Conservation (phyloP, 2,329 filamentous ascomycete species). For the Colletotrichum godetiae region DNA sequence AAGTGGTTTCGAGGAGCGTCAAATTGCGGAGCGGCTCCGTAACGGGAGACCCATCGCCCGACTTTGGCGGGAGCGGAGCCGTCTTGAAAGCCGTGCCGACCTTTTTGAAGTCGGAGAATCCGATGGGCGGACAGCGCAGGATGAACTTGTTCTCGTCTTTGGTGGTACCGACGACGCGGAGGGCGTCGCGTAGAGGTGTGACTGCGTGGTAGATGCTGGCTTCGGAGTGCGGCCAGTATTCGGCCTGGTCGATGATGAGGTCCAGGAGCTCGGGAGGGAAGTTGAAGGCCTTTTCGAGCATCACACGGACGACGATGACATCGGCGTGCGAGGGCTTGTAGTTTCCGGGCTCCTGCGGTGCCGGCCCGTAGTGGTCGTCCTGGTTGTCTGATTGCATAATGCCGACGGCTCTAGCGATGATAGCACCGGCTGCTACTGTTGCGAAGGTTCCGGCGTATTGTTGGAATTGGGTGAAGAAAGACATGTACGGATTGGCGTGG, state of each 20-base stretch:
- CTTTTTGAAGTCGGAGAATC: slow-evolving; percentile 39
- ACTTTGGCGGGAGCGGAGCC: slow-evolving; percentile 21
- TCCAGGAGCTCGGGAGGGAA: slow-evolving; percentile 68
- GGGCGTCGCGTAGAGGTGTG: slow-evolving; percentile 27
- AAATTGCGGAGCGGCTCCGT: slow-evolving; percentile 13
- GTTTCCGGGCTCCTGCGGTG: neutral
- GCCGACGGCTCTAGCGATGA: slow-evolving; percentile 12
- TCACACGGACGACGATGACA: slow-evolving; percentile 59
- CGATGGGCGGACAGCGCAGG: slow-evolving; percentile 49
- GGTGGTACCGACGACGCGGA: slow-evolving; percentile 41
- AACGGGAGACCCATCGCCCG: slow-evolving; percentile 12
- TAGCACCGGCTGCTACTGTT: slow-evolving; percentile 15
- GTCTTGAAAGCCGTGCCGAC: slow-evolving; percentile 26
- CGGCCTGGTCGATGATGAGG: slow-evolving; percentile 66
- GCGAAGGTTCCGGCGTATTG: slow-evolving; percentile 16
- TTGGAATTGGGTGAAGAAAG: slow-evolving; percentile 19
- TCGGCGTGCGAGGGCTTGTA: slow-evolving; percentile 57
- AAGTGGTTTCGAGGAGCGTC: slow-evolving; percentile 15
- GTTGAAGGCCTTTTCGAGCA: slow-evolving; percentile 54
- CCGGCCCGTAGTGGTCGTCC: neutral
- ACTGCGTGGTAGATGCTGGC: slow-evolving; percentile 44
- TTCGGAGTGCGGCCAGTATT: slow-evolving; percentile 69
- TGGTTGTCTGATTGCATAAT: neutral
- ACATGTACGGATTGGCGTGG: neutral
- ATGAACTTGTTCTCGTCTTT: slow-evolving; percentile 47